phyloP scores from a whole-genome alignment of 768 basidiomycete species.

The Boletus pseudopeckii region DNA sequence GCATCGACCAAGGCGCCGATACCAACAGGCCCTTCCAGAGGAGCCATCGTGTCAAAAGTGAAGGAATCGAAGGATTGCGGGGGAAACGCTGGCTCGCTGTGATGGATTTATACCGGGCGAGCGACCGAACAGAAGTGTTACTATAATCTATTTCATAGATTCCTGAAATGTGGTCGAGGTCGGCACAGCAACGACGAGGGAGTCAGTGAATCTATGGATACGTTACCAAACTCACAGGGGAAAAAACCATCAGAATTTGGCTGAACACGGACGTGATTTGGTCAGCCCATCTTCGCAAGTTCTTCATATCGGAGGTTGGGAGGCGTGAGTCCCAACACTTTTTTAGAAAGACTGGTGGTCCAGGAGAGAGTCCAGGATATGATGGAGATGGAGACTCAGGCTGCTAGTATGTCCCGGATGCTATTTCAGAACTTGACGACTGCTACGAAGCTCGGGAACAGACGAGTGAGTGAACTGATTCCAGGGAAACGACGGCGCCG shows the following conservation, averaged over 20 bases:
- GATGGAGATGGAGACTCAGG: too few species aligned
- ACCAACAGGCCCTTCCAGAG: constrained; percentile 26
- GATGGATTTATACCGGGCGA: constrained; percentile 17
- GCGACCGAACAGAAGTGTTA: constrained; percentile 8
- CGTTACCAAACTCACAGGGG: constrained; percentile 14
- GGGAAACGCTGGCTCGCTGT: neutral
- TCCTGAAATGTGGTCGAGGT: constrained; percentile 6
- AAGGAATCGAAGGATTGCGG: neutral
- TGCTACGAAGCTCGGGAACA: neutral
- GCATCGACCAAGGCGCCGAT: constrained; percentile 22
- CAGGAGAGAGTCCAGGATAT: too few species aligned
- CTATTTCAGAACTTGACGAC: neutral
- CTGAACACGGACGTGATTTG: constrained; percentile 6
- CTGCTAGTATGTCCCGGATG: neutral
- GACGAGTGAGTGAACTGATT: too few species aligned
- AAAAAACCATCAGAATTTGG: constrained; percentile 14
- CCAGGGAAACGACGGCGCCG: too few species aligned
- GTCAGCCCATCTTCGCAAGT: neutral
- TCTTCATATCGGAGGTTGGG: constrained; percentile 19
- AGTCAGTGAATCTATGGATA: neutral
- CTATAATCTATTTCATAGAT: neutral
- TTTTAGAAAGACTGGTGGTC: neutral
- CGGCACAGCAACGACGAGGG: constrained; percentile 13
- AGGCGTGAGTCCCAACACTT: neutral
- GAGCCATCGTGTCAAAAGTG: constrained; percentile 12